Evolutionary conservation across 192 early-diverging fungal genomes (phyloP), one percentile per base, ranked within the genome.

Genomic region (Entomortierella parvispora): DNA sequence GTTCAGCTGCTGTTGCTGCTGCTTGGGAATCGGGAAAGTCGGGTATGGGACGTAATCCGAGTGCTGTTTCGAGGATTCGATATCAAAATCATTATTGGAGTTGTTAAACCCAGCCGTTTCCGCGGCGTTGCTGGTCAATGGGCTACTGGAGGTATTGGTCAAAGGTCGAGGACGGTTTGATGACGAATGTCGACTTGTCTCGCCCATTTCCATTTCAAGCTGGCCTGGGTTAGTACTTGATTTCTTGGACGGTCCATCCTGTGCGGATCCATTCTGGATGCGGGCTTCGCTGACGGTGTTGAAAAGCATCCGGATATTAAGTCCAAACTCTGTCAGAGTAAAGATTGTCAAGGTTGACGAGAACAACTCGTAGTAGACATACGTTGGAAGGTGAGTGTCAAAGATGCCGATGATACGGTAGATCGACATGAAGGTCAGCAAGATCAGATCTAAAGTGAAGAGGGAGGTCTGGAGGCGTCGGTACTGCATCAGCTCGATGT

Each of bases 261-360:
- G 37, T 12, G 37, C 5, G 12, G 37, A 40, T 12, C 37, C 37
- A 40, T 40, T 5, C 7, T 5, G 37, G 37, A 5, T 12, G 12
- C 37, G 37, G 37, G 7, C 37, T 5, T 40, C 37, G 12, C 12
- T 40, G 7, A 71, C 58, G 2, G 69, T 61, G 40, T 67, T 61
- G 47, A 80, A 80, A 4, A 80, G 28, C 31, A 68, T 63, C 0
- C 69, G 78, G 42, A 80, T 80, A 34, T 70, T 80, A 28, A 80
- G 62, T 17, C 78, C 78, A 63, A 80, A 80, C 40, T 80, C 78
- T 7, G 78, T 80, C 26, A 80, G 23, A 17, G 60, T 71, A 32
- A 80, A 80, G 42, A 80, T 71, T 1, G 78, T 80, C 34, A 80
- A 51, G 0, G 78, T 71, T 10, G 78, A 70, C n/a, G 69, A 71